Percentiles rank a stretch among this genome's conserved stretches.
phyloP scores from a whole-genome alignment of 805 yeast genomes.

The Saccharomycopsis fermentans region DNA sequence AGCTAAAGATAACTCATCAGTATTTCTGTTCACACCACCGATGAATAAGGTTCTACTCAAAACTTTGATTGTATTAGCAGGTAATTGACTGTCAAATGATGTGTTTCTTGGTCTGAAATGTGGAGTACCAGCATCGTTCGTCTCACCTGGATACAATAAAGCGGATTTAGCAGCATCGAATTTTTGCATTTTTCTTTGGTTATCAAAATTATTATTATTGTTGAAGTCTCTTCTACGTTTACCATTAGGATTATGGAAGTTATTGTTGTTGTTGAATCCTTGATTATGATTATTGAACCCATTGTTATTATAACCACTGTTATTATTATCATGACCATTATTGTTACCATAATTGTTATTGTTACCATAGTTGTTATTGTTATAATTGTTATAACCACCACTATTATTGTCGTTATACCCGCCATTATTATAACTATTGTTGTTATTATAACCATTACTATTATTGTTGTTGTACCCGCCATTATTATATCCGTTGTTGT shows the following conservation, averaged over 20 bases:
- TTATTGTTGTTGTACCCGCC: constrained; percentile 2
- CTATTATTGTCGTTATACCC: constrained; percentile 1
- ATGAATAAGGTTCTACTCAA: constrained; percentile 84
- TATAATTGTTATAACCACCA: constrained; percentile 10
- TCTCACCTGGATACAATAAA: constrained; percentile 41
- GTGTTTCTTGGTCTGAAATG: constrained; percentile 72
- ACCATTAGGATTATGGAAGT: constrained; percentile 22
- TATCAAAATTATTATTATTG: constrained; percentile 7
- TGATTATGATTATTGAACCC: constrained; percentile 20
- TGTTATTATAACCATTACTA: not conserved
- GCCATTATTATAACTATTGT: constrained; percentile 1
- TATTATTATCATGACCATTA: constrained; percentile 21
- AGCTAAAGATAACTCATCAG: constrained; percentile 67
- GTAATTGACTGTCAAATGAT: constrained; percentile 57
- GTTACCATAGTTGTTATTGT: constrained; percentile 20
- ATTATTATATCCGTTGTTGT: not conserved
- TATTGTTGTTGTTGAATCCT: constrained; percentile 19
- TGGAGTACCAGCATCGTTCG: constrained; percentile 59
- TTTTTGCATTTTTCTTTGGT: constrained; percentile 15
- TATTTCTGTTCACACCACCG: constrained; percentile 82
- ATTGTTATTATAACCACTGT: constrained; percentile 21
- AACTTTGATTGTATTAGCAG: constrained; percentile 73
- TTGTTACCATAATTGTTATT: constrained; percentile 20
- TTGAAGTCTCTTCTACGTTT: constrained; percentile 20
- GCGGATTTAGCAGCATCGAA: constrained; percentile 19